These are phyloP conservation scores for Hymenotorrendiella dingleyae DNA, from an alignment of 2,329 filamentous ascomycete genomes.

Conservation along the genomic window DNA sequence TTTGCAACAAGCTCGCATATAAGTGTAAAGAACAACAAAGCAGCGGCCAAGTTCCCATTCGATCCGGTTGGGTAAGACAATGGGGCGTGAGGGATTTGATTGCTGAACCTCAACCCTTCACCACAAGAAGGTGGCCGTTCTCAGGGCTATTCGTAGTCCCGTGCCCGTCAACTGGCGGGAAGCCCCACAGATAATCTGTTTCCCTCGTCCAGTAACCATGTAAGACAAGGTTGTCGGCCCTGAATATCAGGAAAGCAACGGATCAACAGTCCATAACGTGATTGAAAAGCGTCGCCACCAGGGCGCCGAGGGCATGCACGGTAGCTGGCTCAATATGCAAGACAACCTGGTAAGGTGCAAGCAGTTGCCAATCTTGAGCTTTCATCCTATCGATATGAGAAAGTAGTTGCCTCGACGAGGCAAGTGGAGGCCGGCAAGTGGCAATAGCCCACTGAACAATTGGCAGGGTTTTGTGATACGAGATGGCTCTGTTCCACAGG, in stretches of 20 bases:
- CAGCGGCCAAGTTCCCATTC: constrained; percentile 9
- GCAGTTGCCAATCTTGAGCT: constrained; percentile 12
- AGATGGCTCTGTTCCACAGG: constrained; percentile 5
- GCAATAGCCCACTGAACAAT: background rate
- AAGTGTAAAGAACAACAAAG: constrained; percentile 5
- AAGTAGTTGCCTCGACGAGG: constrained; percentile 5
- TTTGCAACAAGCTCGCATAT: constrained; percentile 11
- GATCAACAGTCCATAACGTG: constrained; percentile 27
- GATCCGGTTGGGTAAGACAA: constrained; percentile 19
- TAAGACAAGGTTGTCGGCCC: constrained; percentile 11
- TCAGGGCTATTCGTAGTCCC: constrained; percentile 15
- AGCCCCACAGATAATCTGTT: constrained; percentile 14
- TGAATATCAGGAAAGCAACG: constrained; percentile 15
- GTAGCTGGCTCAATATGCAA: constrained; percentile 13
- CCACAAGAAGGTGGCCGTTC: constrained; percentile 11
- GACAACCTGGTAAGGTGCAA: constrained; percentile 13
- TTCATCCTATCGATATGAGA: constrained; percentile 17
- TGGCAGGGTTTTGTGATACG: constrained; percentile 7
- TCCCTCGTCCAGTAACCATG: constrained; percentile 18
- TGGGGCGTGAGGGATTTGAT: constrained; percentile 18
- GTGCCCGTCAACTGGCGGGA: constrained; percentile 15
- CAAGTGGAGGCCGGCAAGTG: constrained; percentile 3
- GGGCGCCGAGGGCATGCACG: constrained; percentile 21
- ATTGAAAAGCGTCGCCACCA: constrained; percentile 17
- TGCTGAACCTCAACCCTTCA: constrained; percentile 11